A percentile compares a stretch with the other conserved stretches of the same genome.
These are phyloP conservation scores for Rhizophagus prolifer DNA, from an alignment of 192 early-diverging fungal genomes.

Conservation along the genomic window DNA sequence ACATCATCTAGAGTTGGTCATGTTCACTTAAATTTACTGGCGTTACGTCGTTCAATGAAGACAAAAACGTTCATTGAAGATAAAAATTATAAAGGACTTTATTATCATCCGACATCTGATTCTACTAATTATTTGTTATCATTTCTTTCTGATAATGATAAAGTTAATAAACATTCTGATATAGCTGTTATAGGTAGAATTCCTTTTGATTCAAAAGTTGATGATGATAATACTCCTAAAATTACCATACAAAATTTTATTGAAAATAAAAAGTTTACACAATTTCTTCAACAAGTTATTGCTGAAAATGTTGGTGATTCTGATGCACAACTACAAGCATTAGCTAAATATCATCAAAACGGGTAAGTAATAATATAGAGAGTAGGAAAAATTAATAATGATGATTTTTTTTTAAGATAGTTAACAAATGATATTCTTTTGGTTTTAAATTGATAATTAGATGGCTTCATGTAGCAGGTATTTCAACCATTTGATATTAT, in stretches of 20 bases:
- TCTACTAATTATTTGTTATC: background rate
- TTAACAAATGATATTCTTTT: background rate
- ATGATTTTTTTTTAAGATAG: no score
- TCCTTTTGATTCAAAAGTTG: background rate
- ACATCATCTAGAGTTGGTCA: background rate
- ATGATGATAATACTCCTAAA: background rate
- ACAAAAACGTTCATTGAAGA: constrained; percentile 8
- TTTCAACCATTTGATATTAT: background rate
- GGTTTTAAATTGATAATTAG: background rate
- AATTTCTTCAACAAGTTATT: constrained; percentile 20
- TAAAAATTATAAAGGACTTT: constrained; percentile 24
- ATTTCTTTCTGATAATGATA: constrained; percentile 1
- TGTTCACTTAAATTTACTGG: background rate
- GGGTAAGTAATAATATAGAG: background rate
- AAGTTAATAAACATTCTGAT: background rate
- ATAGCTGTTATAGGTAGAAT: constrained; percentile 20
- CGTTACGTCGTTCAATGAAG: background rate
- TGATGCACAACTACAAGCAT: constrained; percentile 9
- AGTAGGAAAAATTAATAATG: background rate
- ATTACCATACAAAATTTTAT: background rate
- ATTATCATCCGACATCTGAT: constrained; percentile 8
- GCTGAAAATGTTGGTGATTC: constrained; percentile 2
- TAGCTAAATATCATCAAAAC: constrained; percentile 19
- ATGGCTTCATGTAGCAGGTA: constrained; percentile 11
- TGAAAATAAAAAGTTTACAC: constrained; percentile 20